Evolutionary conservation across 2,329 filamentous ascomycete genomes (phyloP).

Genomic region (Penicillium fuscoglaucum): DNA sequence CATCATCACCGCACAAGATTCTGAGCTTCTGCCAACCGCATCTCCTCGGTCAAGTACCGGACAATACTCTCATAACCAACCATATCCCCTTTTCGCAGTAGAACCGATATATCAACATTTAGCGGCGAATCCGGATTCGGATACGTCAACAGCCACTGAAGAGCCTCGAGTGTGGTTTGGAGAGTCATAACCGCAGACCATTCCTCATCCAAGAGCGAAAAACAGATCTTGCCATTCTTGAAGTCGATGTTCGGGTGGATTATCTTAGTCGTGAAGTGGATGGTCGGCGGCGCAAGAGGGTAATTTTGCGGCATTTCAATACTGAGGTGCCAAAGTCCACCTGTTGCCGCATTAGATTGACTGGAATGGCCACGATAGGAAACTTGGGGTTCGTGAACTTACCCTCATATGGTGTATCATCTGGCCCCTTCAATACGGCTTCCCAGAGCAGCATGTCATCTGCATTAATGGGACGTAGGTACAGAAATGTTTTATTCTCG

Average conservation of each 20-base stretch:
- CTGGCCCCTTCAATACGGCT: conserved; percentile 61
- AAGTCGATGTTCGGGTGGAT: conserved; percentile 80
- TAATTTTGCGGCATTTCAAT: conserved; percentile 77
- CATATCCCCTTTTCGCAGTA: conserved; percentile 48
- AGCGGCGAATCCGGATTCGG: conserved; percentile 50
- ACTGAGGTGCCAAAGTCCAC: conserved; percentile 78
- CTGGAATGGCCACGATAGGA: background rate
- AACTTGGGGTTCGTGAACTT: background rate
- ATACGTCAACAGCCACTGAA: conserved; percentile 49
- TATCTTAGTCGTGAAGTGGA: conserved; percentile 79
- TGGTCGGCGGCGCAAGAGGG: conserved; percentile 72
- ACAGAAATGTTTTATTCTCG: conserved; percentile 43
- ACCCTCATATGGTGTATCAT: conserved; percentile 63
- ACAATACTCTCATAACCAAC: conserved; percentile 49
- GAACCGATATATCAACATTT: conserved; percentile 51
- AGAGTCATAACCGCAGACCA: conserved; percentile 78
- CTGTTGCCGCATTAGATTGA: conserved; percentile 35
- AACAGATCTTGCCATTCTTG: conserved; percentile 83
- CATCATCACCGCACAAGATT: conserved; percentile 14
- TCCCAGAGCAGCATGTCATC: conserved; percentile 60
- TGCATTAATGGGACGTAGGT: conserved; percentile 58
- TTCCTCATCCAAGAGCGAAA: conserved; percentile 73
- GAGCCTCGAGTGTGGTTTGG: conserved; percentile 46
- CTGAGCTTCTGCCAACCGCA: conserved; percentile 44
- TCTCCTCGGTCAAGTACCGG: conserved; percentile 49